A percentile compares a stretch with the other conserved stretches of the same genome.
Conservation (phyloP, 1,139 yeast species). For the Zygosaccharomyces sapae region DNA sequence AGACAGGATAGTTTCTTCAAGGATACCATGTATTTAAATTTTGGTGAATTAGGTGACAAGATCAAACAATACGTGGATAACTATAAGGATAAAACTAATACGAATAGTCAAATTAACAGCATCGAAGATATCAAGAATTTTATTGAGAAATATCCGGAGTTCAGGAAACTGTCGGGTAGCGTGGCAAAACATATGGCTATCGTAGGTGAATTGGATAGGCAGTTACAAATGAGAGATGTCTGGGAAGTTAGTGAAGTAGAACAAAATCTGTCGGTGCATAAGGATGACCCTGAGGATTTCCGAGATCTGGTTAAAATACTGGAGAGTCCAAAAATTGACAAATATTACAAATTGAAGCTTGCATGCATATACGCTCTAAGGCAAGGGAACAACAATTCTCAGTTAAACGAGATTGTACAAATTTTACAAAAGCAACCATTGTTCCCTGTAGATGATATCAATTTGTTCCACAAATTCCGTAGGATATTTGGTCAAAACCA, state of each 20-base stretch:
- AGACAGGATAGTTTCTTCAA: slow-evolving; percentile 72
- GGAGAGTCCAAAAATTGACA: slow-evolving; percentile 31
- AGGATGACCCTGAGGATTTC: slow-evolving; percentile 49
- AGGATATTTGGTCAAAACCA: slow-evolving; percentile 15
- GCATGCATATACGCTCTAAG: slow-evolving; percentile 70
- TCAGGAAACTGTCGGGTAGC: slow-evolving; percentile 77
- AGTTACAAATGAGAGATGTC: slow-evolving; percentile 54
- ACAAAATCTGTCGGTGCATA: slow-evolving; percentile 74
- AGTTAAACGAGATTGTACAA: slow-evolving; percentile 22
- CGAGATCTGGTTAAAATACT: slow-evolving; percentile 46
- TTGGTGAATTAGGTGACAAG: slow-evolving; percentile 89
- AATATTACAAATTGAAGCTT: slow-evolving; percentile 51
- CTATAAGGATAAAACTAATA: slow-evolving; percentile 76
- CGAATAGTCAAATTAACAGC: slow-evolving; percentile 64
- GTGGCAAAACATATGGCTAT: slow-evolving; percentile 91
- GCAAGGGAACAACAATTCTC: slow-evolving; percentile 43
- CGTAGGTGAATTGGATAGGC: slow-evolving; percentile 77
- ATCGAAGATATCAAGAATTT: slow-evolving; percentile 85
- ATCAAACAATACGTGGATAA: slow-evolving; percentile 81
- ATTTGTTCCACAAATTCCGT: slow-evolving; percentile 29
- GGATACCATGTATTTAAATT: slow-evolving; percentile 80
- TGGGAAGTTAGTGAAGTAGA: slow-evolving; percentile 90
- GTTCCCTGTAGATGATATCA: slow-evolving; percentile 30
- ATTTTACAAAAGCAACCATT: slow-evolving; percentile 17
- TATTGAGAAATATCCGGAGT: slow-evolving; percentile 90